Evolutionary conservation across 192 early-diverging fungal species (phyloP), one percentile per base, ranked within the genome.

Genomic region (Coemansia sp.): DNA sequence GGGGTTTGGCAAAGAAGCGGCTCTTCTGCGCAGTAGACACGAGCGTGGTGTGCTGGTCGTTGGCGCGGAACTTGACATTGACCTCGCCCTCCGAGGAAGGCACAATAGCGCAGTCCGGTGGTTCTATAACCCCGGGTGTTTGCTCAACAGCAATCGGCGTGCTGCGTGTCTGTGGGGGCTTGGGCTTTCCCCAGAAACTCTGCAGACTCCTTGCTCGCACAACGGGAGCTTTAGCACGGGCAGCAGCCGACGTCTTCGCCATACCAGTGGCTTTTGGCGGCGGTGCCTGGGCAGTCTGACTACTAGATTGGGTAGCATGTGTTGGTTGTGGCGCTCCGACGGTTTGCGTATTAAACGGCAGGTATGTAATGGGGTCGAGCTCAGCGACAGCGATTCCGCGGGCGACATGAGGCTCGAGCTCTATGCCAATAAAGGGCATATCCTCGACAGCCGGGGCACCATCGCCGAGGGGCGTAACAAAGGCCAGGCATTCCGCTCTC

Each of bases 291-390:
- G 24, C 24, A 27, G 24, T 27, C 24, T 27, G 24, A 27, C 24
- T 27, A 27, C 24, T 27, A 27, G 24, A 27, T 27, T 27, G 24
- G 24, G 24, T 27, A 27, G 24, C 24, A 27, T 27, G 24, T 27
- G 24, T 27, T 27, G 24, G 24, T 27, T 27, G 13, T 10, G 57
- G 34, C 35, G 16, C 16, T 35, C 6, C 54, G 31, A 17, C 13
- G 7, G 5, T 9, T 3, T 21, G 6, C 2, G n/a, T 39, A 7
- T 62, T 72, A 72, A 90, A 81, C 0, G 88, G 84, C 62, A 64
- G 16, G 33, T 87, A 84, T 3, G 85, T 75, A 16, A 89, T 73
- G 14, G 92, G 93, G 62, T 93, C 76, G 14, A 92, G n/a, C 5
- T 79, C 60, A 24, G 87, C 89, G 27, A 69, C 66, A 1, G 91